Evolutionary conservation across 179 eudicot genomes (phyloP).

Genomic region (Heliamphora pulchella): DNA sequence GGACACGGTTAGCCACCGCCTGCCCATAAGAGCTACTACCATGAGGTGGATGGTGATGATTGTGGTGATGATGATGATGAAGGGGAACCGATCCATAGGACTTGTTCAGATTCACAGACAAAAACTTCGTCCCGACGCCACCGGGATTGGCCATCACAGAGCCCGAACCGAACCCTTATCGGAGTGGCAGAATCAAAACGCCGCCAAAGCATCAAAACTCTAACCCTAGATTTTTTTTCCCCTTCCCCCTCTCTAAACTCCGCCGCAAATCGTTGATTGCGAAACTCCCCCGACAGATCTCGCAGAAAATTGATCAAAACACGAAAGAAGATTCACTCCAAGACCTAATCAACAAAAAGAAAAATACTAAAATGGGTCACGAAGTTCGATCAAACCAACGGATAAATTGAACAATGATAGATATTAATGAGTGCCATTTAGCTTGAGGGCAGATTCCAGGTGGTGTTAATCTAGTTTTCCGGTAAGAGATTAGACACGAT

Average conservation of each 20-base stretch:
- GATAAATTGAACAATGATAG: not conserved
- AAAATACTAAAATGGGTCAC: not conserved
- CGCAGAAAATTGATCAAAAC: not conserved
- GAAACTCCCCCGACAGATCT: constrained; percentile 16
- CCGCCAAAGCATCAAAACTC: constrained; percentile 43
- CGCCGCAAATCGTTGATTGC: not conserved
- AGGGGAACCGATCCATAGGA: constrained; percentile 67
- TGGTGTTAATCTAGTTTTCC: not conserved
- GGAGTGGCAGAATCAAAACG: constrained; percentile 17
- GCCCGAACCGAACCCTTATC: constrained; percentile 26
- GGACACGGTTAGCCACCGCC: constrained; percentile 32
- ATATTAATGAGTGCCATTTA: not conserved
- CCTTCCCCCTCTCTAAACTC: not conserved
- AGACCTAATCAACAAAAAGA: constrained; percentile 4
- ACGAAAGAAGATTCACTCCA: not conserved
- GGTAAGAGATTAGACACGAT: not conserved
- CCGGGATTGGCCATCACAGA: constrained; percentile 77
- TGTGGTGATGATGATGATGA: no score
- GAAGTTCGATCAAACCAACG: not conserved
- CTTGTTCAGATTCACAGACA: constrained; percentile 82
- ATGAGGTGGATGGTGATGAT: constrained; percentile 26
- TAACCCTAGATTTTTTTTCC: constrained; percentile 21
- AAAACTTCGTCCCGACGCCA: constrained; percentile 60
- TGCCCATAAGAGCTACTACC: constrained; percentile 42
- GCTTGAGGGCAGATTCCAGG: not conserved